These are phyloP conservation scores for Aureobasidium sp. DNA, from an alignment of 2,329 filamentous ascomycete genomes.

Conservation along the genomic window DNA sequence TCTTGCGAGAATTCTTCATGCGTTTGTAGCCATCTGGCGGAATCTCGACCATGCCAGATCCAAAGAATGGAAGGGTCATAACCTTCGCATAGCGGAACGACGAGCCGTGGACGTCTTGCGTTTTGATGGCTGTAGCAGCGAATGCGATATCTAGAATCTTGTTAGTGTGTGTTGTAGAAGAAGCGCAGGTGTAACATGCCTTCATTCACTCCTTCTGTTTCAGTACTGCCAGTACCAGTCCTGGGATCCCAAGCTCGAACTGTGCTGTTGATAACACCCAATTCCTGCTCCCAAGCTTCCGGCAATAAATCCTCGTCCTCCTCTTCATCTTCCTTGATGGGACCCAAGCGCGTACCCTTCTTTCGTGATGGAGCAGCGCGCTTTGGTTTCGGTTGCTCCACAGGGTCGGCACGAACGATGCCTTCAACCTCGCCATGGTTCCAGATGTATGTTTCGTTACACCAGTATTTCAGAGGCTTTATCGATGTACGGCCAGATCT, in stretches of 20 bases:
- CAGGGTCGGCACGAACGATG: constrained; percentile 77
- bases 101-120: constrained; percentile 65
- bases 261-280: constrained; percentile 69
- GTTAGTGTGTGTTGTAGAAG: constrained; percentile 1
- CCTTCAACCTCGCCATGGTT: constrained; percentile 76
- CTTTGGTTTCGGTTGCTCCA: constrained; percentile 39
- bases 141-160: constrained; percentile 62
- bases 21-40: constrained; percentile 86
- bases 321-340: constrained; percentile 39
- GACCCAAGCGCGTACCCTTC: constrained; percentile 33
- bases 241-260: constrained; percentile 62
- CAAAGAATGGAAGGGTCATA: constrained; percentile 85
- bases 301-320: constrained; percentile 60
- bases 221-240: constrained; percentile 31
- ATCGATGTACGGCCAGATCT: constrained; percentile 84
- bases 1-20: constrained; percentile 92
- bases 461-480: constrained; percentile 86
- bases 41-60: constrained; percentile 89
- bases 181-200: constrained; percentile 33
- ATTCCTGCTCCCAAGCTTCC: constrained; percentile 77
- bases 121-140: constrained; percentile 62
- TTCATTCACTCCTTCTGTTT: constrained; percentile 44
- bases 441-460: constrained; percentile 81
- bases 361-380: constrained; percentile 32
- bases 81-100: constrained; percentile 93